A percentile compares a stretch with the other conserved stretches of the same genome.
Evolutionary conservation across 2,329 filamentous ascomycete species (phyloP).

Genomic region (Leptosphaerulina australis): DNA sequence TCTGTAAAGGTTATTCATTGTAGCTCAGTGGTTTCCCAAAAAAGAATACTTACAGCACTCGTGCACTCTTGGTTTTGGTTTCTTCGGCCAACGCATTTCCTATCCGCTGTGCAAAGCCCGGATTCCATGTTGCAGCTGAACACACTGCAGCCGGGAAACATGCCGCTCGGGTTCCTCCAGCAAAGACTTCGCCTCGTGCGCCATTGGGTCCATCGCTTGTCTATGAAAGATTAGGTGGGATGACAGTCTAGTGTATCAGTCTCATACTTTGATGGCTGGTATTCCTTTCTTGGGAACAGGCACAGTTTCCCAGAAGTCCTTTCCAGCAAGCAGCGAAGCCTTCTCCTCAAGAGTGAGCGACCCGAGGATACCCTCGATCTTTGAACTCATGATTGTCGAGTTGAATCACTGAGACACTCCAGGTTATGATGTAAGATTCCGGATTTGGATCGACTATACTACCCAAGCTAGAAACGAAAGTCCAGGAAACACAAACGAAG

Average conservation of each 20-base stretch:
- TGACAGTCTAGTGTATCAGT: not conserved
- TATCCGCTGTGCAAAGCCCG: conserved; percentile 60
- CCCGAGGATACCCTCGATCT: conserved; percentile 38
- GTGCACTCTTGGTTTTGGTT: conserved; percentile 72
- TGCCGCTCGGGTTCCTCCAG: conserved; percentile 68
- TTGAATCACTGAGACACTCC: not conserved
- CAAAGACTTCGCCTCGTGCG: conserved; percentile 67
- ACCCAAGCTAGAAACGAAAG: not conserved
- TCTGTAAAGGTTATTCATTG: conserved; percentile 18
- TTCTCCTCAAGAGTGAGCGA: conserved; percentile 46
- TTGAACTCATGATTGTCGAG: conserved; percentile 26
- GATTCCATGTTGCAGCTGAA: conserved; percentile 73
- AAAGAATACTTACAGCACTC: conserved; percentile 61
- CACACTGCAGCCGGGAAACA: conserved; percentile 78
- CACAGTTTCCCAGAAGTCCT: conserved; percentile 73
- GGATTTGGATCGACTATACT: not conserved
- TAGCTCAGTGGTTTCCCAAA: not conserved
- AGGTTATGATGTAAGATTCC: not conserved
- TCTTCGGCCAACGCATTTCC: conserved; percentile 73
- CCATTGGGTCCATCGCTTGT: conserved; percentile 73
- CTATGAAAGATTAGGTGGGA: conserved; percentile 40
- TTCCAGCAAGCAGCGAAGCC: conserved; percentile 44
- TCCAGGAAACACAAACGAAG: not conserved
- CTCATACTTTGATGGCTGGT: conserved; percentile 58
- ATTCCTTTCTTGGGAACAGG: conserved; percentile 63